phyloP scores from a whole-genome alignment of 2,329 filamentous ascomycete genomes.

The Myriosclerotinia scirpicola region DNA sequence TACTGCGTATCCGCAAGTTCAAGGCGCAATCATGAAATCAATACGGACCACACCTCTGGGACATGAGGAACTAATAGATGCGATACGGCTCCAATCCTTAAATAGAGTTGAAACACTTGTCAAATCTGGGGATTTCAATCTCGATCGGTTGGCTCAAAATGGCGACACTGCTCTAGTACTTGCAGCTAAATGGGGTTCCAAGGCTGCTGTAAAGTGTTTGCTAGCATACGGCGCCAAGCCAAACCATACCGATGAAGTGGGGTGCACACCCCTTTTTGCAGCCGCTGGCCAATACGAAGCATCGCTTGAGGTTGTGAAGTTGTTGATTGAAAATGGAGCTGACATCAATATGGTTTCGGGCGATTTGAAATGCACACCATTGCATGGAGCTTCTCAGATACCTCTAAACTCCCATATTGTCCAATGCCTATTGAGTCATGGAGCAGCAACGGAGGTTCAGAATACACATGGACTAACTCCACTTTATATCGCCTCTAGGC shows the following conservation, averaged over 20 bases:
- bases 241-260: constrained; percentile 15
- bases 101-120: constrained; percentile 17
- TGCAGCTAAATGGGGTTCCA: constrained; percentile 13
- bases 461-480: constrained; percentile 21
- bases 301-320: constrained; percentile 16
- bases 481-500: constrained; percentile 22
- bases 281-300: constrained; percentile 14
- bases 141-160: constrained; percentile 12
- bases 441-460: constrained; percentile 18
- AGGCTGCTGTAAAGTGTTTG: constrained; percentile 18
- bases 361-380: constrained; percentile 15
- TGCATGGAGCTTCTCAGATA: constrained; percentile 20
- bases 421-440: constrained; percentile 19
- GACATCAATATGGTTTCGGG: constrained; percentile 15
- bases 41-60: constrained; percentile 11
- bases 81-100: background rate
- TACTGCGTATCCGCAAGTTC: constrained; percentile 21
- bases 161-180: constrained; percentile 22
- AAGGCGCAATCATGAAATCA: constrained; percentile 20
- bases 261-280: constrained; percentile 19
- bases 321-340: constrained; percentile 16
- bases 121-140: constrained; percentile 19
- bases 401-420: constrained; percentile 10
- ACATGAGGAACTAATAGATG: constrained; percentile 22
- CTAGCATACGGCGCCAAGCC: constrained; percentile 19